phyloP scores from a whole-genome alignment of 2,329 filamentous ascomycete genomes.

The Colletotrichum tabaci region DNA sequence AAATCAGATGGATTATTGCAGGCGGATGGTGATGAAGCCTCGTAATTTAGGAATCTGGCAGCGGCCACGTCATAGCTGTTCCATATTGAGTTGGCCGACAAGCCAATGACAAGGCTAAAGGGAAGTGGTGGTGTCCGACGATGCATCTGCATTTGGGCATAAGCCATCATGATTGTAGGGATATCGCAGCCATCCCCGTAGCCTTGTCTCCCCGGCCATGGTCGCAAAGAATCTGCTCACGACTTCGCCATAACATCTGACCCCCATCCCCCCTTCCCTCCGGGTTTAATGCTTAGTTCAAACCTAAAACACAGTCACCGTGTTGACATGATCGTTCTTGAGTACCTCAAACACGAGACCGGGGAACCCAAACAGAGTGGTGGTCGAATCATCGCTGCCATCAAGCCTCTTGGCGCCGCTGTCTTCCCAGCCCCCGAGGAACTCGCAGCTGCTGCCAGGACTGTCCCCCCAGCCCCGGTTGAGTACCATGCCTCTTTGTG shows the following conservation, averaged over 20 bases:
- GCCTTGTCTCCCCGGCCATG: slow-evolving; percentile 31
- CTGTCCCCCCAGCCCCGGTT: slow-evolving; percentile 94
- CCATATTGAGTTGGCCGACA: slow-evolving; percentile 36
- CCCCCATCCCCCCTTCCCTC: neutral
- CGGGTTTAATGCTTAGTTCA: slow-evolving; percentile 31
- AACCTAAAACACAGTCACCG: slow-evolving; percentile 85
- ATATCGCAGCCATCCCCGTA: slow-evolving; percentile 32
- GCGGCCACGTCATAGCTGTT: slow-evolving; percentile 38
- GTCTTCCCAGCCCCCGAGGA: slow-evolving; percentile 90
- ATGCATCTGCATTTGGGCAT: slow-evolving; percentile 37
- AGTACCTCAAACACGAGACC: slow-evolving; percentile 96
- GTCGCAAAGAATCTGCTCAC: slow-evolving; percentile 12
- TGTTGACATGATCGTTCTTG: slow-evolving; percentile 91
- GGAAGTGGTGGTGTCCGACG: slow-evolving; percentile 28
- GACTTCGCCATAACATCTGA: slow-evolving; percentile 23
- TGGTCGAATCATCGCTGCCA: slow-evolving; percentile 73
- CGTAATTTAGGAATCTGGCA: slow-evolving; percentile 23
- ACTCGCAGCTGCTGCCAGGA: slow-evolving; percentile 89
- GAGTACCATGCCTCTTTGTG: slow-evolving; percentile 84
- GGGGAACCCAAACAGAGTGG: slow-evolving; percentile 93
- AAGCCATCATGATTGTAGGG: slow-evolving; percentile 32
- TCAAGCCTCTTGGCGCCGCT: slow-evolving; percentile 71
- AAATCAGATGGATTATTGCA: slow-evolving; percentile 39
- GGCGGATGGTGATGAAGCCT: slow-evolving; percentile 28
- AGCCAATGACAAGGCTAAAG: slow-evolving; percentile 29